Evolutionary conservation across 257 asterid species (phyloP), one percentile per base, ranked within the genome.

Genomic region (Scutellaria barbata): DNA sequence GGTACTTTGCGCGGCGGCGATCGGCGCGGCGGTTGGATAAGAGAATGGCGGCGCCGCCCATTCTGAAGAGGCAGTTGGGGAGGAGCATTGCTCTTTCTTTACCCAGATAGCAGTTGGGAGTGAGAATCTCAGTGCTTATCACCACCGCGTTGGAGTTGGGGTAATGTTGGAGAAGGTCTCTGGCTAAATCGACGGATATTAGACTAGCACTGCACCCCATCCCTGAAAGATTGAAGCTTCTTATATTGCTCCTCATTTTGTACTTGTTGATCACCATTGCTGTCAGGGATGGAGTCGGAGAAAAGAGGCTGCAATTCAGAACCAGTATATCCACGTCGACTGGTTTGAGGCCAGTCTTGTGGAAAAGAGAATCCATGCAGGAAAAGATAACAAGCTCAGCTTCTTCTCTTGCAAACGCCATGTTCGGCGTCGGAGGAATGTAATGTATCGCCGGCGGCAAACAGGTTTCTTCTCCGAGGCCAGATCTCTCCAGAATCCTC

Each of bases 151-250:
- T 79, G 0, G 90, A 84, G 43, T 85, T 75, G 0, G 90, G 90
- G 35, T 85, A 66, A 7, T 72, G 72, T 9, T 79, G 90, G 47
- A 87, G 84, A 4, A 87, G 81, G 45, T 87, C 92, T 7, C 79
- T 79, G 0, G 88, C 92, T 10, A 87, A 57, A 66, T 85, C 89
- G n/a, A 87, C 57, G 1, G 92, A 82, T 33, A 87, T 87, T 0
- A 87, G 13, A 3, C 89, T 84, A 0, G 93, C 93, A 18, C 88
- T 85, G 54, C 94, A 87, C 4, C 95, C 95, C 95, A 86, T 88
- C 7, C 92, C 92, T 3, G 95, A 88, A 0, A 88, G 71, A 17
- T 86, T 88, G 64, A 76, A 88, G 77, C 87, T 86, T 78, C 74
- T 86, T 0, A 88, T 68, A 5, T 86, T 83, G 54, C 90, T 81